Evolutionary conservation across 1,139 yeast species (phyloP).

Genomic region (Scheffersomyces cryptocercus): DNA sequence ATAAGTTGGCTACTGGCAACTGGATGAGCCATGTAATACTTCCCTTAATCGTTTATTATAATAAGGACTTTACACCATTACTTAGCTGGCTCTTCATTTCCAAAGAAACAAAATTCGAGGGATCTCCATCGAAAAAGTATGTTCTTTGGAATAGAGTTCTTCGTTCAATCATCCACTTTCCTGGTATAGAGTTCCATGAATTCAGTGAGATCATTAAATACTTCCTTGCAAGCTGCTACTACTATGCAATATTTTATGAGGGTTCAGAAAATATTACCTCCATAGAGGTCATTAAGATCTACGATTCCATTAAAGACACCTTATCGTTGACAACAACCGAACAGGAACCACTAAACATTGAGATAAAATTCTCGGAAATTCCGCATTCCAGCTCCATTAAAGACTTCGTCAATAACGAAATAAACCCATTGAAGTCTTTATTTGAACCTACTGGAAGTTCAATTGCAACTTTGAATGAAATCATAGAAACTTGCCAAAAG

Average conservation of each 20-base stretch:
- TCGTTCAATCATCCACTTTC: slow-evolving; percentile 14
- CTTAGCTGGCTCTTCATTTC: slow-evolving; percentile 26
- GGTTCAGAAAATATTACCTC: slow-evolving; percentile 16
- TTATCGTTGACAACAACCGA: slow-evolving; percentile 8
- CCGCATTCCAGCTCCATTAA: not conserved
- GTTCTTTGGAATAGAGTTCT: slow-evolving; percentile 27
- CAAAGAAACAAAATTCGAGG: slow-evolving; percentile 1
- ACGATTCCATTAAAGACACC: slow-evolving; percentile 30
- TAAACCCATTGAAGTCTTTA: slow-evolving; percentile 18
- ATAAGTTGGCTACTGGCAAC: slow-evolving; percentile 14
- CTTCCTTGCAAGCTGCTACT: slow-evolving; percentile 30
- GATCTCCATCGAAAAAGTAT: slow-evolving; percentile 16
- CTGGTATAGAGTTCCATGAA: slow-evolving; percentile 11
- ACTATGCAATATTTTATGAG: slow-evolving; percentile 12
- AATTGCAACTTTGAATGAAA: slow-evolving; percentile 22
- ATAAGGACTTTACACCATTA: slow-evolving; percentile 25
- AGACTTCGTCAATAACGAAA: not conserved
- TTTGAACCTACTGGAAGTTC: slow-evolving; percentile 23
- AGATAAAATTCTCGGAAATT: not conserved
- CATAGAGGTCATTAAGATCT: slow-evolving; percentile 30
- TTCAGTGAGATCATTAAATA: slow-evolving; percentile 17
- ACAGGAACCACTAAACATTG: not conserved
- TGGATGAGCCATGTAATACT: slow-evolving; percentile 35
- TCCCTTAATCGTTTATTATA: slow-evolving; percentile 26
- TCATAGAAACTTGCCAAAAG: slow-evolving; percentile 40